Conservation (phyloP, 2,329 filamentous ascomycete species). For the Orbilia quercus region DNA sequence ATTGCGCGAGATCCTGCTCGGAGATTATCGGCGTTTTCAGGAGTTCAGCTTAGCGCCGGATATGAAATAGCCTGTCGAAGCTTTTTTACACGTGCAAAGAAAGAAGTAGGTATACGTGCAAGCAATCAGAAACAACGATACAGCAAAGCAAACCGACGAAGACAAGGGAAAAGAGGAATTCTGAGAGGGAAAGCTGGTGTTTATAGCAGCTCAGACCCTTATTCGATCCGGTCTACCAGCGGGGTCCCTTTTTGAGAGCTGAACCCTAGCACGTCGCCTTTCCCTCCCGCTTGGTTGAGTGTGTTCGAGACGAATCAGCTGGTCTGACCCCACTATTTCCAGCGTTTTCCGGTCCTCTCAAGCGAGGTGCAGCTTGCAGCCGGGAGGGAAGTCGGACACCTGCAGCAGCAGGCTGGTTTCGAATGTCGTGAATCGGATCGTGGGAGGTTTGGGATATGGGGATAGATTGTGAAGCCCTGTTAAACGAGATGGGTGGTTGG, state of each 20-base stretch:
- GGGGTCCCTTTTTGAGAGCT: not conserved
- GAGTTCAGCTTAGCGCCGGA: too few species aligned
- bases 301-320: conserved; percentile 39
- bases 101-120: not conserved
- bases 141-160: too few species aligned
- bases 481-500: not conserved
- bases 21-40: conserved; percentile 34
- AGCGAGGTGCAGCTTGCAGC: conserved; percentile 43
- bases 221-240: too few species aligned
- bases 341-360: not conserved
- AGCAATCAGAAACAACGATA: too few species aligned
- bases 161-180: too few species aligned
- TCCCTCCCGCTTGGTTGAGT: not conserved
- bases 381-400: conserved; percentile 9
- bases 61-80: too few species aligned
- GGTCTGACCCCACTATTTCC: conserved; percentile 36
- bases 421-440: conserved; percentile 1
- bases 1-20: conserved; percentile 18
- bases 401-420: conserved; percentile 11
- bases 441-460: not conserved
- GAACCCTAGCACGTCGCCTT: not conserved
- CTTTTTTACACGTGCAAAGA: conserved; percentile 12
- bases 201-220: not conserved
- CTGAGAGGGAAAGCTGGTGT: not conserved
- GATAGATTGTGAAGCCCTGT: not conserved